These are phyloP conservation scores for Pseudozyma sp. DNA, from an alignment of 1,284 basidiomycete species.

Conservation along the genomic window DNA sequence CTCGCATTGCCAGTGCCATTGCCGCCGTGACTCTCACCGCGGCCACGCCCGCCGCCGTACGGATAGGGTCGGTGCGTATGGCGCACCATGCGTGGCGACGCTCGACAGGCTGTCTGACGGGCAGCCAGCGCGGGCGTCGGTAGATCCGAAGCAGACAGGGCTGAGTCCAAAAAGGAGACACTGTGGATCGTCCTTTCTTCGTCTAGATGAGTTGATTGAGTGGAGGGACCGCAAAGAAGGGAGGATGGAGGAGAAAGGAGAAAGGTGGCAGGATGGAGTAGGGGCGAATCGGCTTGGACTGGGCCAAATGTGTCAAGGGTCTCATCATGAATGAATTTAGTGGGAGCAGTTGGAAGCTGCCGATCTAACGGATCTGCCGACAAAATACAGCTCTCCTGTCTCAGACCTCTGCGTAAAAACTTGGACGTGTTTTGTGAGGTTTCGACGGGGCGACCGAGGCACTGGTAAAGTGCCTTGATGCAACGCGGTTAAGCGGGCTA, in stretches of 20 bases:
- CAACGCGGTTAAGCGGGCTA: slow-evolving; percentile 8
- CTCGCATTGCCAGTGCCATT: neutral
- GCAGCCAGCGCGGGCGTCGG: too few relatives aligned
- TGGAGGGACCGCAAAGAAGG: too few relatives aligned
- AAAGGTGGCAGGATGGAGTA: neutral
- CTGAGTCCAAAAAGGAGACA: too few relatives aligned
- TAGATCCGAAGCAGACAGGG: too few relatives aligned
- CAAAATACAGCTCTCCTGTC: neutral
- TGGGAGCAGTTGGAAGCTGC: too few relatives aligned
- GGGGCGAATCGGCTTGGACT: neutral
- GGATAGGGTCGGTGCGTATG: neutral
- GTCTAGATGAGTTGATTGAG: too few relatives aligned
- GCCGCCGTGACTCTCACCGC: neutral
- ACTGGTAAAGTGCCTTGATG: neutral
- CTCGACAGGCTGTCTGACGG: neutral
- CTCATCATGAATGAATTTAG: neutral
- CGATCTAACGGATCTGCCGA: neutral
- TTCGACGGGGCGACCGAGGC: too few relatives aligned
- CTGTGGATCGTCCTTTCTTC: too few relatives aligned
- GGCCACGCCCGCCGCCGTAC: neutral
- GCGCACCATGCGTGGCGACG: slow-evolving; percentile 30
- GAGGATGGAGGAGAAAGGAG: neutral
- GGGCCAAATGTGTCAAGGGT: neutral
- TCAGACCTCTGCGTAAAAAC: neutral
- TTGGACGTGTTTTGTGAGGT: neutral